phyloP scores from a whole-genome alignment of 768 basidiomycete genomes.

The Chalciporus piperatus region DNA sequence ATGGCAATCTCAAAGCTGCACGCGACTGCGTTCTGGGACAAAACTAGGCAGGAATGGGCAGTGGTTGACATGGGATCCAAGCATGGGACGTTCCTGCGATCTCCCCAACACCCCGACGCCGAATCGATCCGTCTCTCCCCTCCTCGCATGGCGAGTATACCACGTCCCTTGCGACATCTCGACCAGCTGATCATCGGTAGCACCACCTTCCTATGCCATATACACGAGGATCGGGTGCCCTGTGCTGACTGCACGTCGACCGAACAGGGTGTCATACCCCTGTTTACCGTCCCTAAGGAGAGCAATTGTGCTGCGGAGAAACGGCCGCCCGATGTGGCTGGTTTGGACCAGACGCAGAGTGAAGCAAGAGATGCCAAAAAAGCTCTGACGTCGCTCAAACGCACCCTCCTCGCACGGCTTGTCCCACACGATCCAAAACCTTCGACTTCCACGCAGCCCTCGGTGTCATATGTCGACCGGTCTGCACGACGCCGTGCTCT shows the following conservation, averaged over 20 bases:
- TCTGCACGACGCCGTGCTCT: slow-evolving; percentile 68
- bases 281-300: slow-evolving; percentile 36
- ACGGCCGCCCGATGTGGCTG: slow-evolving; percentile 16
- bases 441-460: slow-evolving; percentile 12
- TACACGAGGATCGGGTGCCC: slow-evolving; percentile 59
- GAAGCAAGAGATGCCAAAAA: slow-evolving; percentile 53
- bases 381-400: slow-evolving; percentile 64
- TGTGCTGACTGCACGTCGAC: slow-evolving; percentile 59
- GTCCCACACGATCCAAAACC: slow-evolving; percentile 17
- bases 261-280: slow-evolving; percentile 55
- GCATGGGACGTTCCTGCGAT: slow-evolving; percentile 72
- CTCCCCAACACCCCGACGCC: slow-evolving; percentile 14
- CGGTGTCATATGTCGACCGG: slow-evolving; percentile 55
- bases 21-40: slow-evolving; percentile 72
- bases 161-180: slow-evolving; percentile 57
- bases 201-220: slow-evolving; percentile 68
- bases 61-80: slow-evolving; percentile 84
- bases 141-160: slow-evolving; percentile 65
- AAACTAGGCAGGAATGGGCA: slow-evolving; percentile 56
- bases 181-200: slow-evolving; percentile 67
- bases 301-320: slow-evolving; percentile 18
- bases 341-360: slow-evolving; percentile 5
- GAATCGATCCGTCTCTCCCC: slow-evolving; percentile 57
- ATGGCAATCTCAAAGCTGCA: slow-evolving; percentile 84
- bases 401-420: slow-evolving; percentile 57